Evolutionary conservation across 208 protist genomes (phyloP).

Genomic region (Trypanosomatidae sp.): DNA sequence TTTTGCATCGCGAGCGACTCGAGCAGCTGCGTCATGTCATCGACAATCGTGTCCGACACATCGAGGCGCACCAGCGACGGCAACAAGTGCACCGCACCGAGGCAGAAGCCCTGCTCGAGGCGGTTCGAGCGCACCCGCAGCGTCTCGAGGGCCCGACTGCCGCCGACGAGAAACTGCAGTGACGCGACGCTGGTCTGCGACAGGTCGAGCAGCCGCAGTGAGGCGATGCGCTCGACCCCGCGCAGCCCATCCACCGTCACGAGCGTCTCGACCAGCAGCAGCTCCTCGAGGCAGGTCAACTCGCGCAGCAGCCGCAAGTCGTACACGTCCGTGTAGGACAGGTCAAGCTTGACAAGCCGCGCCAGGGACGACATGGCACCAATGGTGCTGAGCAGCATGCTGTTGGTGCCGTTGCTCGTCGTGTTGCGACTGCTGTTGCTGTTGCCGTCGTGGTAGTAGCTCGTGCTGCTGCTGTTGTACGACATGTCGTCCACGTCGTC

Average conservation of each 20-base stretch:
- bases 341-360: constrained; percentile 14
- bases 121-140: constrained; percentile 34
- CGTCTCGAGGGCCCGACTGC: constrained; percentile 16
- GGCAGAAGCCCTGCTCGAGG: constrained; percentile 31
- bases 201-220: constrained; percentile 32
- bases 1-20: no score
- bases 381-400: constrained; percentile 19
- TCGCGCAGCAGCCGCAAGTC: constrained; percentile 24
- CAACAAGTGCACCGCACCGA: constrained; percentile 30
- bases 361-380: constrained; percentile 11
- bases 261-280: constrained; percentile 40
- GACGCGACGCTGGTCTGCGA: constrained; percentile 62
- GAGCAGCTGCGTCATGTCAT: constrained; percentile 30
- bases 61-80: constrained; percentile 32
- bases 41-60: constrained; percentile 57
- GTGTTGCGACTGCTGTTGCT: not conserved
- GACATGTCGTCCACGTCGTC: no score
- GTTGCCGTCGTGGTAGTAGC: not conserved
- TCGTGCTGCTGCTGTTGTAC: not conserved
- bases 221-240: constrained; percentile 34
- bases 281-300: constrained; percentile 12
- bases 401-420: not conserved
- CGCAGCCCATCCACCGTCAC: constrained; percentile 49
- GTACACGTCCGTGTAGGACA: constrained; percentile 40
- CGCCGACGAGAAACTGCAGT: constrained; percentile 36